Evolutionary conservation across 2,329 filamentous ascomycete genomes (phyloP).

Genomic region (Penicillium verrucosum): DNA sequence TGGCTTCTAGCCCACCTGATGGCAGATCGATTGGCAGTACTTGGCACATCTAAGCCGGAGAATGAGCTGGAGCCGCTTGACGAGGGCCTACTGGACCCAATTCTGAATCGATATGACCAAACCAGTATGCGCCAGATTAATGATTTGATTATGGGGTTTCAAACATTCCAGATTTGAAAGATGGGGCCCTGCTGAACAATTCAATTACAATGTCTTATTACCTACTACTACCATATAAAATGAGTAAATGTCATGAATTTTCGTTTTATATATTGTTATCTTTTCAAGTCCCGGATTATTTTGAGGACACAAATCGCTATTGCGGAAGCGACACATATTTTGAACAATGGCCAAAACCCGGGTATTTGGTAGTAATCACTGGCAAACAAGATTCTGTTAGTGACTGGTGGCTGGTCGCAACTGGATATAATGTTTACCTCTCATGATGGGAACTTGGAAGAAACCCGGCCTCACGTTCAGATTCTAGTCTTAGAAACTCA

Average conservation of each 20-base stretch:
- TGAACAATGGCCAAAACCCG: not conserved
- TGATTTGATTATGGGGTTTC: conserved; percentile 37
- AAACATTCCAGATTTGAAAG: conserved; percentile 28
- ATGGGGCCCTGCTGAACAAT: not conserved
- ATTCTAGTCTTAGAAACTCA: not conserved
- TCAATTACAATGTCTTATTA: not conserved
- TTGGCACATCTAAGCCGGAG: conserved; percentile 2
- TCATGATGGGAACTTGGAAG: not conserved
- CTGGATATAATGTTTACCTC: not conserved
- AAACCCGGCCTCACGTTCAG: conserved; percentile 4
- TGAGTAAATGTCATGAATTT: not conserved
- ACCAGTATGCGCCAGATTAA: conserved; percentile 43
- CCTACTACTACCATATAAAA: not conserved
- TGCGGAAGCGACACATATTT: conserved; percentile 1
- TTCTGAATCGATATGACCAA: conserved; percentile 39
- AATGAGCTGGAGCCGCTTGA: conserved; percentile 4
- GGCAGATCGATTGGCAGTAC: conserved; percentile 26
- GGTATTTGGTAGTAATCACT: not conserved
- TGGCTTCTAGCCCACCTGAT: conserved; percentile 38
- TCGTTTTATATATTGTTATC: not conserved
- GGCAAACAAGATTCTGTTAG: not conserved
- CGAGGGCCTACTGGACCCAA: conserved; percentile 22
- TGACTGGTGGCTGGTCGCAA: not conserved
- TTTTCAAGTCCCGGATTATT: not conserved
- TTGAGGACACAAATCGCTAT: conserved; percentile 5